Conservation (phyloP, 257 asterid genomes). For the Solanum pimpinellifolium region DNA sequence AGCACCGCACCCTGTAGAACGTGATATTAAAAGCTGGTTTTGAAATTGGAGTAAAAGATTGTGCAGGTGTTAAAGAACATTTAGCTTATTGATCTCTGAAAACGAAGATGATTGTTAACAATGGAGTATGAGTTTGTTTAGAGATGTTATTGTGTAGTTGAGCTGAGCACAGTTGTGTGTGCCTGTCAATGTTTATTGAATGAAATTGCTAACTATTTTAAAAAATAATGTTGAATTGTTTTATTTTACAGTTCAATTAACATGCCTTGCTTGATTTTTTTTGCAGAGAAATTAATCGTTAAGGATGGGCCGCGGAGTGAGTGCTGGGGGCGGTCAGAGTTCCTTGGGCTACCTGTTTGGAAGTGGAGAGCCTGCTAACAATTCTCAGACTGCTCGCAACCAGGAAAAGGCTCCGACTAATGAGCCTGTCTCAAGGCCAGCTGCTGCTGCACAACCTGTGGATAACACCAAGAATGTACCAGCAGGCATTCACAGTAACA, state of each 20-base stretch:
- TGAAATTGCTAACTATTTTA: neutral
- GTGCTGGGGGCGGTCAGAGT: conserved; percentile 89
- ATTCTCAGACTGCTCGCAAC: conserved; percentile 17
- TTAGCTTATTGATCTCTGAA: neutral
- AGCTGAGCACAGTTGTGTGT: neutral
- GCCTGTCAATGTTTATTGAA: neutral
- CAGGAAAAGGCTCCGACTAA: conserved; percentile 10
- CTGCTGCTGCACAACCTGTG: conserved; percentile 11
- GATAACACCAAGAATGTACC: conserved; percentile 30
- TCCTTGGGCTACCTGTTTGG: conserved; percentile 82
- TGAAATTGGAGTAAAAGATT: neutral
- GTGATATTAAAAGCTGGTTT: neutral
- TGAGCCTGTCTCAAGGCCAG: conserved; percentile 21
- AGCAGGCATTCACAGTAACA: conserved; percentile 22
- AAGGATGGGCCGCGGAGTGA: conserved; percentile 73
- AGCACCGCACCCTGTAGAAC: neutral
- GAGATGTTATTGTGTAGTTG: neutral
- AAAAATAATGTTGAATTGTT: neutral
- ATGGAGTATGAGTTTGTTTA: neutral
- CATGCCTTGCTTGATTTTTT: neutral
- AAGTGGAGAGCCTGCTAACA: conserved; percentile 22
- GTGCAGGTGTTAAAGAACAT: neutral
- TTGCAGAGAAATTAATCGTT: neutral
- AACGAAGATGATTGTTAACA: neutral
- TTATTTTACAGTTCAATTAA: neutral